phyloP scores from a whole-genome alignment of 352 stramenopile species.

The Pythium guiyangense region DNA sequence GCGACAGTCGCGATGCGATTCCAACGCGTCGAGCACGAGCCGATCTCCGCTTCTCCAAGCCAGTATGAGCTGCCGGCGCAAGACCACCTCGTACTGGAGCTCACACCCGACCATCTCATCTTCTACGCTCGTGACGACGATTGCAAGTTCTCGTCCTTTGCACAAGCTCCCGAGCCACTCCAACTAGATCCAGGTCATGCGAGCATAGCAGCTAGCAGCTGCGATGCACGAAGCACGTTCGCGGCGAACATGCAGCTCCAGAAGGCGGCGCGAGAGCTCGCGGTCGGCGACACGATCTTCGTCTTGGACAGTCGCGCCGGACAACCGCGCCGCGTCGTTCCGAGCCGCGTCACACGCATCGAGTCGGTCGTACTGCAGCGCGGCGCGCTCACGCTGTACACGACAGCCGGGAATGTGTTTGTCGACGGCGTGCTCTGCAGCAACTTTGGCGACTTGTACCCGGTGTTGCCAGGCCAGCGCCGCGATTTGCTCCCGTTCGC shows the following conservation, averaged over 20 bases:
- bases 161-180: background rate
- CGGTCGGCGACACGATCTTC: conserved; percentile 43
- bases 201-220: conserved; percentile 3
- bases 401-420: conserved; percentile 56
- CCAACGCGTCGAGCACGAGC: conserved; percentile 31
- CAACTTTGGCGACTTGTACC: conserved; percentile 77
- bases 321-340: conserved; percentile 10
- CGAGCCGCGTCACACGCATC: conserved; percentile 24
- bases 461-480: conserved; percentile 18
- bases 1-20: conserved; percentile 14
- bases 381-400: conserved; percentile 59
- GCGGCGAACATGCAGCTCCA: conserved; percentile 15
- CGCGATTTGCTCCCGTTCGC: conserved; percentile 36
- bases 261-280: conserved; percentile 44
- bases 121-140: conserved; percentile 18
- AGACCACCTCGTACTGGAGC: conserved; percentile 19
- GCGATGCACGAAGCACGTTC: conserved; percentile 3
- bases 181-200: background rate
- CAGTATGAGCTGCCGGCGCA: background rate
- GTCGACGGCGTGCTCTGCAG: conserved; percentile 67
- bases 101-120: conserved; percentile 49
- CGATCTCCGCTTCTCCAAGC: background rate
- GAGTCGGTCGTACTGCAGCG: conserved; percentile 13
- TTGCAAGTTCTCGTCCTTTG: background rate
- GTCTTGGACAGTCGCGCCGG: conserved; percentile 8